phyloP scores from a whole-genome alignment of 208 protist genomes.

The Vickermania spadyakhi region DNA sequence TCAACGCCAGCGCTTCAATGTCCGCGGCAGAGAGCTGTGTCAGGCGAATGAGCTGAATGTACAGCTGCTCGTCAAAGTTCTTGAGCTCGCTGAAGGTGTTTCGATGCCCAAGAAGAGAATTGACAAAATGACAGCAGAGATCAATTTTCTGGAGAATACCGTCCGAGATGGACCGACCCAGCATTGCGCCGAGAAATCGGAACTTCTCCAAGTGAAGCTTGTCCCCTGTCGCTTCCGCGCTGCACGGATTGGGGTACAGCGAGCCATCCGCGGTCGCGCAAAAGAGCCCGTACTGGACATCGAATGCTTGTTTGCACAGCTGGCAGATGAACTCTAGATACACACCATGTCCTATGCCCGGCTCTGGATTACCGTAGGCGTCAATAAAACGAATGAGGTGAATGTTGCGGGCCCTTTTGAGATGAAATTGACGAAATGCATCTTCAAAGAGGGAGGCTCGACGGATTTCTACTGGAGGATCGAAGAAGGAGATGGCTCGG shows the following conservation, averaged over 20 bases:
- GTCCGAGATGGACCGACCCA: slow-evolving; percentile 86
- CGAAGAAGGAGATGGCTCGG: not conserved
- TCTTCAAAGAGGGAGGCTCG: not conserved
- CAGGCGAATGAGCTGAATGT: slow-evolving; percentile 75
- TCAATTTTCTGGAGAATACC: slow-evolving; percentile 85
- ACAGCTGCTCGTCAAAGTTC: slow-evolving; percentile 78
- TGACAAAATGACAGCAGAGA: slow-evolving; percentile 90
- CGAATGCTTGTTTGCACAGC: slow-evolving; percentile 77
- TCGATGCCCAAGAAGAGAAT: slow-evolving; percentile 72
- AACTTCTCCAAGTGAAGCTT: slow-evolving; percentile 54
- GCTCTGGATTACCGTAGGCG: slow-evolving; percentile 65
- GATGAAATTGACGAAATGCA: not conserved
- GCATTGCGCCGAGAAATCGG: slow-evolving; percentile 86
- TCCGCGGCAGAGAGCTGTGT: slow-evolving; percentile 48
- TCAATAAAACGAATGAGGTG: slow-evolving; percentile 66
- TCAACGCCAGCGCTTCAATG: slow-evolving; percentile 58
- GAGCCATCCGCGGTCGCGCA: slow-evolving; percentile 63
- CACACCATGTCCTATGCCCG: slow-evolving; percentile 87
- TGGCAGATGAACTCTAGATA: slow-evolving; percentile 87
- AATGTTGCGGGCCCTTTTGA: slow-evolving; percentile 3
- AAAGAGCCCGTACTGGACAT: slow-evolving; percentile 78
- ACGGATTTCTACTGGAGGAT: not conserved
- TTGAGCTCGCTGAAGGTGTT: slow-evolving; percentile 88
- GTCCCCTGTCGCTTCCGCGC: slow-evolving; percentile 54
- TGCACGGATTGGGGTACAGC: slow-evolving; percentile 89